Percentiles rank a stretch among this genome's conserved stretches.
Conservation (phyloP, 2,329 filamentous ascomycete genomes). For the Exophiala viscosa region DNA sequence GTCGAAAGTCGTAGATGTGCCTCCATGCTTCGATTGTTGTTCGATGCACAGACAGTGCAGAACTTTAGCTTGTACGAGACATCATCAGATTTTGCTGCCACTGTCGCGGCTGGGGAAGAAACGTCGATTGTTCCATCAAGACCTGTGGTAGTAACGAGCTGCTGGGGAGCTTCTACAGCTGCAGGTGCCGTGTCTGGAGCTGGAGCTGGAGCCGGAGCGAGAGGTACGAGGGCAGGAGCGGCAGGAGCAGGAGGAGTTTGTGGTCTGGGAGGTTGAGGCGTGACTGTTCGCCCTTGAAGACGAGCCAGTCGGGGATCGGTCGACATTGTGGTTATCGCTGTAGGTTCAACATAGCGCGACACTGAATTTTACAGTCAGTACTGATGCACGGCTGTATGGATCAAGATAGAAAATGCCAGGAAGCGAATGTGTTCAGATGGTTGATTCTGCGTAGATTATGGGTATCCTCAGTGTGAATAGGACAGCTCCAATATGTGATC, state of each 20-base stretch:
- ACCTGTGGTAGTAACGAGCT: neutral
- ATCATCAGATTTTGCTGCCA: constrained; percentile 16
- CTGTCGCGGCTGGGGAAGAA: constrained; percentile 14
- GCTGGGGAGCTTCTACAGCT: neutral
- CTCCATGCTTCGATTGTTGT: constrained; percentile 99
- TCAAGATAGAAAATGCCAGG: neutral
- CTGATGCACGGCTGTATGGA: neutral
- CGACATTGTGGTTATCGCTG: constrained; percentile 35
- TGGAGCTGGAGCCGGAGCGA: constrained; percentile 2
- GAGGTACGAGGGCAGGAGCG: neutral
- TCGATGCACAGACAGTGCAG: constrained; percentile 98
- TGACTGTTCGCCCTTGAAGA: constrained; percentile 40
- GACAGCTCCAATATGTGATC: constrained; percentile 36
- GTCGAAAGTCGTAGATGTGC: constrained; percentile 89
- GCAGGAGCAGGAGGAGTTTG: constrained; percentile 8
- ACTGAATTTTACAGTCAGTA: neutral
- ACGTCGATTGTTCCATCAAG: constrained; percentile 23
- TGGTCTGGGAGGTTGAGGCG: constrained; percentile 33
- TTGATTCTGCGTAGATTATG: constrained; percentile 28
- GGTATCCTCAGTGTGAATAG: constrained; percentile 30
- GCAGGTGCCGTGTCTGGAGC: constrained; percentile 15
- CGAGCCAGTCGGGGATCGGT: constrained; percentile 51
- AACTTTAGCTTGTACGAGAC: constrained; percentile 84
- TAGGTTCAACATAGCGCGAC: constrained; percentile 5
- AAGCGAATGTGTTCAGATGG: constrained; percentile 16